These are phyloP conservation scores for Lojkania enalia DNA, from an alignment of 2,329 filamentous ascomycete species.

Conservation along the genomic window DNA sequence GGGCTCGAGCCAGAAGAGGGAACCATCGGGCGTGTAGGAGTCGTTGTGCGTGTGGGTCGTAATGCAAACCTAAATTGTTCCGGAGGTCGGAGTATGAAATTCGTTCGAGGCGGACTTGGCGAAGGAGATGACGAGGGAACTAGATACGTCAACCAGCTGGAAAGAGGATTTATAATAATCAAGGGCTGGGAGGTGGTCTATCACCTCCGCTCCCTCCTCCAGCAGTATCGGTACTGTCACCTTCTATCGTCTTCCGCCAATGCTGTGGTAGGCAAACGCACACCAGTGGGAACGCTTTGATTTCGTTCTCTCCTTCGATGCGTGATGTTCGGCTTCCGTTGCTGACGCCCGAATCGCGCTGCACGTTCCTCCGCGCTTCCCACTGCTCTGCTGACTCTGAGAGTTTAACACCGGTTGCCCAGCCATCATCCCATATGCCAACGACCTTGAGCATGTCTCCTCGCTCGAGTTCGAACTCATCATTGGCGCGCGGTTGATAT, in stretches of 20 bases:
- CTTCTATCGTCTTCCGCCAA: slow-evolving; percentile 96
- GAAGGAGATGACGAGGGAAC: slow-evolving; percentile 25
- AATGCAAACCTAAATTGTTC: slow-evolving; percentile 10
- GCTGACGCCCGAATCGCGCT: slow-evolving; percentile 92
- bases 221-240: slow-evolving; percentile 58
- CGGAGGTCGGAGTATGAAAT: slow-evolving; percentile 11
- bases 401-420: slow-evolving; percentile 89
- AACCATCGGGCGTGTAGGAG: slow-evolving; percentile 15
- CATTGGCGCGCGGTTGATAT: slow-evolving; percentile 88
- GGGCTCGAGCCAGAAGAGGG: slow-evolving; percentile 37
- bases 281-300: slow-evolving; percentile 96
- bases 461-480: slow-evolving; percentile 90
- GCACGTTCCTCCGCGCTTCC: slow-evolving; percentile 73
- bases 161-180: slow-evolving; percentile 15
- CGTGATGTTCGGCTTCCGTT: slow-evolving; percentile 62
- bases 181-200: slow-evolving; percentile 35
- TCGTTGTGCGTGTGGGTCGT: slow-evolving; percentile 23
- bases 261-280: slow-evolving; percentile 95
- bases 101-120: slow-evolving; percentile 12
- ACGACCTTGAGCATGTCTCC: slow-evolving; percentile 98
- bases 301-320: slow-evolving; percentile 65
- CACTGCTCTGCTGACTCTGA: slow-evolving; percentile 86
- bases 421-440: slow-evolving; percentile 98
- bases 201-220: slow-evolving; percentile 41
- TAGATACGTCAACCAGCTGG: slow-evolving; percentile 33